Base-by-base conservation (phyloP, 2,329 filamentous ascomycete species). In the Curvularia hawaiiensis region DNA sequence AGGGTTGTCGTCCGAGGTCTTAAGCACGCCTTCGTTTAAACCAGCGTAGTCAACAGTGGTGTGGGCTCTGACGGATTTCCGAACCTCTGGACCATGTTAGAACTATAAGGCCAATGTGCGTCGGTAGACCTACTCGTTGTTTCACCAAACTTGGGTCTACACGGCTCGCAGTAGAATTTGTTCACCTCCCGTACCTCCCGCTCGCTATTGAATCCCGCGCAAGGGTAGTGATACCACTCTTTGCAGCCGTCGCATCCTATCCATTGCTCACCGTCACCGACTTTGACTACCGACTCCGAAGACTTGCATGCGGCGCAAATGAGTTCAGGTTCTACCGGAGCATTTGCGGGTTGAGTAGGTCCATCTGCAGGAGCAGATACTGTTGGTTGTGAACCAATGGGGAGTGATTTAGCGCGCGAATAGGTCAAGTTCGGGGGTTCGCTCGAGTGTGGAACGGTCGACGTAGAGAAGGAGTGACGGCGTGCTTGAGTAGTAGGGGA, bases 231-330 rank as follows among this genome's bases (percentile, higher is more conserved):
- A 67, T 86, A 88, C 87, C 87, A 90, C 55, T 80, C 80, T 68
- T 88, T 87, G 75, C 87, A 90, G 26, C 85, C 86, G 71, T 89
- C 86, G 69, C 87, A 90, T 41, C 83, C 84, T 60, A 90, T 87
- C 87, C 87, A 90, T 53, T 84, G 80, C 61, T 88, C 83, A 57
- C 81, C 78, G 52, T 86, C 84, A 11, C 78, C 79, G 33, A 80
- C 80, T 22, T 78, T 73, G 35, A 82, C 79, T 50, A 83, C 80
- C 20, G 85, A 81, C 45, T 84, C 79, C 33, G 82, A 78, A 54
- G 83, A 80, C 40, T 83, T 80, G 68, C 86, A 89, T 26, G 81
- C 80, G 33, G 83, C 83, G 67, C 86, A 88, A 9, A 82, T 74
- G 12, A 78, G 79, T 66, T 80, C 68, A 16, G 67, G 77, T 72